phyloP scores from a whole-genome alignment of 805 yeast species.

The Metschnikowia bowlesiae region DNA sequence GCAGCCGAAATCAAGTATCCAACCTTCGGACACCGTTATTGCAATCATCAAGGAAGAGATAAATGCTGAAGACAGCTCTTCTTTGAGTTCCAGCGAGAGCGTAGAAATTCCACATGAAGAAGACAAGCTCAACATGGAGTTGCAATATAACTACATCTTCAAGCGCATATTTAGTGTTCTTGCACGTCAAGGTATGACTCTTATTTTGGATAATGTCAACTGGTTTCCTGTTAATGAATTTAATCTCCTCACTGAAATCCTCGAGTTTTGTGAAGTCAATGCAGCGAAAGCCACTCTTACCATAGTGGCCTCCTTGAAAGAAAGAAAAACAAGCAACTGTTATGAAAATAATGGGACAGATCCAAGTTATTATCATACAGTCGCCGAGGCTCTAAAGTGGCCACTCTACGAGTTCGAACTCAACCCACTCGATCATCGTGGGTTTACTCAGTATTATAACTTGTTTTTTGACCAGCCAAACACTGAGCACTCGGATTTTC shows the following conservation, averaged over 20 bases:
- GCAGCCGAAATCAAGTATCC: neutral
- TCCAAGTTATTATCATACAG: neutral
- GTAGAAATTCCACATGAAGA: slow-evolving; percentile 12
- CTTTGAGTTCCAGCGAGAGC: neutral
- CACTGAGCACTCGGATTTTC: neutral
- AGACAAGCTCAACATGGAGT: slow-evolving; percentile 28
- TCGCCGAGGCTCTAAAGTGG: slow-evolving; percentile 5
- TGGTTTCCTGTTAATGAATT: slow-evolving; percentile 36
- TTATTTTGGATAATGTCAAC: slow-evolving; percentile 45
- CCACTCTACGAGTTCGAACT: slow-evolving; percentile 12
- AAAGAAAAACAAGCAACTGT: neutral
- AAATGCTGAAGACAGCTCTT: slow-evolving; percentile 2
- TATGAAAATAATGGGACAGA: slow-evolving; percentile 3
- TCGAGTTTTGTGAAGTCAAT: slow-evolving; percentile 12
- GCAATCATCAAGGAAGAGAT: slow-evolving; percentile 7
- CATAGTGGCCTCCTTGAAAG: slow-evolving; percentile 6
- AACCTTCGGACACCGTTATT: slow-evolving; percentile 1
- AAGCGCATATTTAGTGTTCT: slow-evolving; percentile 40
- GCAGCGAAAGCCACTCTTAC: slow-evolving; percentile 1
- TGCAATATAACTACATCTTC: slow-evolving; percentile 39
- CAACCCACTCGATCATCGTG: slow-evolving; percentile 4
- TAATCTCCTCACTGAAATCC: slow-evolving; percentile 25
- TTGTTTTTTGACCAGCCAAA: slow-evolving; percentile 3
- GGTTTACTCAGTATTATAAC: slow-evolving; percentile 7
- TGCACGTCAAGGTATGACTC: slow-evolving; percentile 39